phyloP scores from a whole-genome alignment of 2,329 filamentous ascomycete species.

The Cladosporium cucumerinum region DNA sequence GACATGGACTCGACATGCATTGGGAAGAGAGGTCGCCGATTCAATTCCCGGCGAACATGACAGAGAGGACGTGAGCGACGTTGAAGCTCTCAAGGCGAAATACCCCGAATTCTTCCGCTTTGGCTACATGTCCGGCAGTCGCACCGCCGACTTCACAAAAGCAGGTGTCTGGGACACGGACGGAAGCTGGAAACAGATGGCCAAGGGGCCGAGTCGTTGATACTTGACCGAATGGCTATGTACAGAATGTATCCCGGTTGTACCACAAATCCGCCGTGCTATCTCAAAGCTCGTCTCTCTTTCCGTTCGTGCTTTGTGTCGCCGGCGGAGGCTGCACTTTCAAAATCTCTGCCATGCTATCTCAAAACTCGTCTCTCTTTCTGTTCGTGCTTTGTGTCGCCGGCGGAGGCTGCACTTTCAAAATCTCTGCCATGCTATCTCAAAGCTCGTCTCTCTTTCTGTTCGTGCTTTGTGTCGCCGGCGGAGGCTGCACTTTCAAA shows the following conservation, averaged over 20 bases:
- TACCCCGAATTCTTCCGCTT: conserved; percentile 73
- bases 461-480: background rate
- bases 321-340: too few species aligned
- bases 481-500: conserved; percentile 25
- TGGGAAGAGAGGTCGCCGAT: conserved; percentile 12
- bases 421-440: too few species aligned
- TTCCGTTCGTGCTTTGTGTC: too few species aligned
- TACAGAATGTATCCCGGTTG: background rate
- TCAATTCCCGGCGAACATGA: background rate
- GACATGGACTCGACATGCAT: conserved; percentile 34
- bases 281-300: too few species aligned
- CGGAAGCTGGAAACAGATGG: conserved; percentile 65
- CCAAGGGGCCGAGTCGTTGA: conserved; percentile 50
- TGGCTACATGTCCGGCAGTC: conserved; percentile 65
- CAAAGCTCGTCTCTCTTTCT: conserved; percentile 20
- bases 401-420: too few species aligned
- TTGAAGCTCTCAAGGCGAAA: conserved; percentile 35
- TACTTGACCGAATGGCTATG: background rate
- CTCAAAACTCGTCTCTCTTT: too few species aligned
- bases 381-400: too few species aligned
- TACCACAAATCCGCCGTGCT: background rate
- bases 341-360: too few species aligned
- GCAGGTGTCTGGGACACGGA: conserved; percentile 67
- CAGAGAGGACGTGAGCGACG: conserved; percentile 1
- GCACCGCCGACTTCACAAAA: conserved; percentile 68